Evolutionary conservation across 2,329 filamentous ascomycete species (phyloP).

Genomic region (Periglandula ipomoeae): DNA sequence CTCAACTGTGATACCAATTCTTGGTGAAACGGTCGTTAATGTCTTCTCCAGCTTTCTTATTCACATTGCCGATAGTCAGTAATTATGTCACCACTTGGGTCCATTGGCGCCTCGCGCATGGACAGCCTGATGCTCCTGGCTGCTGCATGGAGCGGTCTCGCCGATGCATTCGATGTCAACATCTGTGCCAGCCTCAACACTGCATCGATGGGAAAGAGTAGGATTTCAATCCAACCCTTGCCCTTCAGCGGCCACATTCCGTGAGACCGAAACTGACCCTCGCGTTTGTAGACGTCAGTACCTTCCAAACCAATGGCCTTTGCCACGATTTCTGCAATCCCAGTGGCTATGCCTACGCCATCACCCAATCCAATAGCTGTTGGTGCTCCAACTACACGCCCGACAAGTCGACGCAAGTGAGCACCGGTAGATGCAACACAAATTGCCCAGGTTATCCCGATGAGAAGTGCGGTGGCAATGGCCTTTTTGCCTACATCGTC

Average conservation of each 20-base stretch:
- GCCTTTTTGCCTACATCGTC: conserved; percentile 57
- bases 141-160: conserved; percentile 15
- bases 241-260: not conserved
- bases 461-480: conserved; percentile 56
- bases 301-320: conserved; percentile 60
- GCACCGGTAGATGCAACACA: conserved; percentile 39
- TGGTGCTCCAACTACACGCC: conserved; percentile 70
- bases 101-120: not conserved
- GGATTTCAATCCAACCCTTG: conserved; percentile 6
- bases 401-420: conserved; percentile 28
- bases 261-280: conserved; percentile 2
- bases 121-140: conserved; percentile 13
- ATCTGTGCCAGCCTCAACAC: conserved; percentile 31
- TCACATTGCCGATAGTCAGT: not conserved
- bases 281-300: conserved; percentile 35
- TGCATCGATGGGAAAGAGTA: conserved; percentile 22
- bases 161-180: conserved; percentile 17
- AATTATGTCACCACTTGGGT: not conserved
- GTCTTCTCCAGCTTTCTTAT: not conserved
- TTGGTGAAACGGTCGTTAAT: not conserved
- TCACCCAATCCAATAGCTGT: conserved; percentile 56
- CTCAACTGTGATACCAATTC: not conserved
- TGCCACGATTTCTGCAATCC: conserved; percentile 51
- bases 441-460: conserved; percentile 59
- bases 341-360: conserved; percentile 52